These are phyloP conservation scores for Sarocladiaceae sp. DNA, from an alignment of 2,329 filamentous ascomycete species.

Conservation along the genomic window DNA sequence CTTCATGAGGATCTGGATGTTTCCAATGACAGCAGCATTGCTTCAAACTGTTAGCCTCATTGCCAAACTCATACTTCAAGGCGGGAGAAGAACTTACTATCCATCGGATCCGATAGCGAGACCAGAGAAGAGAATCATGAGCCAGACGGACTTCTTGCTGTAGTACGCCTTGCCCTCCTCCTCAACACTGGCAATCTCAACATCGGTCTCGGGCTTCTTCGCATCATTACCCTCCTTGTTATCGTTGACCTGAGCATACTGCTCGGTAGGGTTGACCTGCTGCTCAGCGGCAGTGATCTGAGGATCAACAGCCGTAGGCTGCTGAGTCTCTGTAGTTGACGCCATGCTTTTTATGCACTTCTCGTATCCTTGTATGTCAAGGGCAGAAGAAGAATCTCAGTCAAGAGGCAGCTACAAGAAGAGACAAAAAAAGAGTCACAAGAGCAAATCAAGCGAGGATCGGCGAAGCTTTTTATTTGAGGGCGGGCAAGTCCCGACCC, in stretches of 20 bases:
- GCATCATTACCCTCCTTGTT: conserved; percentile 7
- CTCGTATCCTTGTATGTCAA: background rate
- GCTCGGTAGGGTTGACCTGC: background rate
- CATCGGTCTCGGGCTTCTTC: conserved; percentile 13
- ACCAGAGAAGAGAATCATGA: conserved; percentile 41
- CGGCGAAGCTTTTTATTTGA: background rate
- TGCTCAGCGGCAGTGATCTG: background rate
- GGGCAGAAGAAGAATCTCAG: background rate
- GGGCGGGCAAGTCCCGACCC: background rate
- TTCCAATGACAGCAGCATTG: conserved; percentile 41
- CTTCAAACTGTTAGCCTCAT: too few relatives aligned
- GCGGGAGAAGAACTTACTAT: conserved; percentile 25
- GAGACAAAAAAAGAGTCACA: background rate
- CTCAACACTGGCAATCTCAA: conserved; percentile 17
- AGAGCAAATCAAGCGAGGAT: background rate
- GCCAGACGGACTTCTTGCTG: conserved; percentile 35
- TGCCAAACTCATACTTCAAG: too few relatives aligned
- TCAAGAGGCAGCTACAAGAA: background rate
- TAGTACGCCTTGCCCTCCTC: conserved; percentile 24
- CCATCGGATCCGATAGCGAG: conserved; percentile 42
- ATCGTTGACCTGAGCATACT: conserved; percentile 8
- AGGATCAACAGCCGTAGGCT: background rate
- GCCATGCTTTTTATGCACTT: background rate
- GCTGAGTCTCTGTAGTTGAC: background rate
- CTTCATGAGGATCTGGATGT: conserved; percentile 35